Evolutionary conservation across 2,329 filamentous ascomycete genomes (phyloP), one percentile per base, ranked within the genome.

Genomic region (Dothideomycetes sp.): DNA sequence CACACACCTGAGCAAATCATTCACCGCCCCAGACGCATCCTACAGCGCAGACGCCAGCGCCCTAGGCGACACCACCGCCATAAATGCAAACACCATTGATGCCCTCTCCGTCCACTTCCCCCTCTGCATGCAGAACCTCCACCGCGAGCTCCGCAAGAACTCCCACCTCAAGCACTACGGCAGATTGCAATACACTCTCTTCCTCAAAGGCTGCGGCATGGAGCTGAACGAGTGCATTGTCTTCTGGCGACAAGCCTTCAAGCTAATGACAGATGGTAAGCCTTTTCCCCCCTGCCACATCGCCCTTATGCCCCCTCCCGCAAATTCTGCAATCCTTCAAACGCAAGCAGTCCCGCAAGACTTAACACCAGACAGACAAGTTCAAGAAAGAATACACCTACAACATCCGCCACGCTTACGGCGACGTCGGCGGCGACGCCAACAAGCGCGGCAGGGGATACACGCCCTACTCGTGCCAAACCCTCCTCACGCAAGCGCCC

Each of bases 331-430:
- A n/a, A n/a, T n/a, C n/a, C n/a, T n/a, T n/a, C n/a, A n/a, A n/a
- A n/a, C n/a, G n/a, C n/a, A n/a, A 41, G 19, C 18, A 22, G n/a
- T 45, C n/a, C n/a, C n/a, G n/a, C n/a, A n/a, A n/a, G n/a, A n/a
- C n/a, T n/a, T n/a, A n/a, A n/a, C n/a, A n/a, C n/a, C n/a, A n/a
- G n/a, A n/a, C n/a, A 58, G 89, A 96, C 53, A 81, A 81, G 27
- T 98, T 96, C 72, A 93, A 93, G 63, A 96, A 95, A 57, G 87
- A 95, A 57, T 96, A 98, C 65, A 76, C 84, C 33, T 98, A 98
- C 72, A 96, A 98, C 58, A 77, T 96, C 42, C 83, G 88, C n/a
- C 89, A 98, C 70, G 63, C 72, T 1, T 98, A 96, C 59, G 91
- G 91, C 49, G 89, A 96, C 53, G 91, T 96, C 1, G 91, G 91